Base-by-base conservation (phyloP, 768 basidiomycete genomes). In the Boletus subparvulus region DNA sequence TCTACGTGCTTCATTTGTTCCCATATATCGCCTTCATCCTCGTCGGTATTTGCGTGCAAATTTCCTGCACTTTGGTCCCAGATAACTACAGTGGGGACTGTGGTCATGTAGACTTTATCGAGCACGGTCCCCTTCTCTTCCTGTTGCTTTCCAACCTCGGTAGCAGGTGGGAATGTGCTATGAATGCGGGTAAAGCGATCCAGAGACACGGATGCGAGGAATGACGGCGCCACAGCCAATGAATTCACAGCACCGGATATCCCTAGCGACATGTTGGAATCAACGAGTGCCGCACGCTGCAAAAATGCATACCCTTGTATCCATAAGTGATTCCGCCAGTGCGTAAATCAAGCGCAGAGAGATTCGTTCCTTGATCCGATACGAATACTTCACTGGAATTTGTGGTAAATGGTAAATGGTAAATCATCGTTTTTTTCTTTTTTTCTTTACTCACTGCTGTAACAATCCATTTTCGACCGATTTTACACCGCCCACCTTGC, bases 141-240 rank as follows among this genome's bases (percentile, higher is more conserved):
- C 56, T 81, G 81, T 54, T 77, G 79, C 52, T 80, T 69, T n/a
- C 79, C 80, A 1, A 69, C 73, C 58, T 76, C 69, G 16, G 64
- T 16, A 4, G 86, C 82, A 17, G 82, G 84, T 24, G 83, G 69
- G 53, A 77, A 77, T 4, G 80, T 79, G 61, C 80, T 85, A 67
- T 92, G 89, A 43, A 92, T 73, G 35, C 91, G 84, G 21, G 82
- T 71, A 70, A 82, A 91, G 41, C 88, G 83, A 69, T 92, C 90
- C 43, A 84, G 74, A 16, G 88, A 77, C 1, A 80, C 77, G 1
- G 90, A 90, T 2, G 79, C 83, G 39, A 93, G 65, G 28, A 78
- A 61, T 6, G 74, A 72, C 2, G 83, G 77, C 9, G 84, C 78
- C 11, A 80, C 69, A 2, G 89, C 82, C 32, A 90, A 70, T 4